Conservation (phyloP, 192 early-diverging fungal genomes). For the Gamsiella multidivaricata region DNA sequence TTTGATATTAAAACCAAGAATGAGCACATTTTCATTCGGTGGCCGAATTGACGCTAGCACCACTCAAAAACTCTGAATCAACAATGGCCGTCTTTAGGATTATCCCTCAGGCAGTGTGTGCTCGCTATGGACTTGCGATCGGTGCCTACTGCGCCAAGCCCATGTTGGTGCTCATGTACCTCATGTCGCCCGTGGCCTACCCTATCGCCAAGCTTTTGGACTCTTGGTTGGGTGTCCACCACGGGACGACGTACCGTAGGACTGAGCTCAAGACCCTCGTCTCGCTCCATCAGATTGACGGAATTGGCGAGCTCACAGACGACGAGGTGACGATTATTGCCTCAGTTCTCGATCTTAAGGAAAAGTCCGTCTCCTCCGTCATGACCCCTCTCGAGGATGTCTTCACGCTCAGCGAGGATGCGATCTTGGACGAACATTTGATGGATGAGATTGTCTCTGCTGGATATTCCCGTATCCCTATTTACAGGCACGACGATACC, state of each 20-base stretch:
- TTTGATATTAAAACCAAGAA: no score
- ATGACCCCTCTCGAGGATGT: conserved; percentile 80
- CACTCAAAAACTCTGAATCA: not conserved
- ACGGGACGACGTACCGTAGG: conserved; percentile 87
- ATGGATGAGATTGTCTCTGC: conserved; percentile 69
- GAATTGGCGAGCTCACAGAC: conserved; percentile 74
- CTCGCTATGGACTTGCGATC: conserved; percentile 90
- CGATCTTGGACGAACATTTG: conserved; percentile 66
- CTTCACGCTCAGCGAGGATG: conserved; percentile 73
- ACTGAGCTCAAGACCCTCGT: conserved; percentile 82
- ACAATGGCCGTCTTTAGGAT: conserved; percentile 15
- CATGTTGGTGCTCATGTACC: conserved; percentile 73
- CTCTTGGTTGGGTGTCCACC: conserved; percentile 84
- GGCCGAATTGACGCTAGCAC: not conserved
- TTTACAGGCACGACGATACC: conserved; percentile 68
- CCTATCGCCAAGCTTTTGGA: conserved; percentile 93
- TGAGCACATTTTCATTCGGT: no score
- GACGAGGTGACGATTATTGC: conserved; percentile 87
- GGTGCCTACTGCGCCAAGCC: conserved; percentile 87
- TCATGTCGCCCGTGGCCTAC: conserved; percentile 81
- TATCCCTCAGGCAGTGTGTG: conserved; percentile 78
- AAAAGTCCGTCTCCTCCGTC: conserved; percentile 72
- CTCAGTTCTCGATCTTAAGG: conserved; percentile 80
- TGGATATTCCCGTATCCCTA: conserved; percentile 83
- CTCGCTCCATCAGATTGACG: conserved; percentile 74